A percentile compares a stretch with the other conserved stretches of the same genome.
These are phyloP conservation scores for Yamadazyma mexicana DNA, from an alignment of 1,139 yeast genomes.

Conservation along the genomic window DNA sequence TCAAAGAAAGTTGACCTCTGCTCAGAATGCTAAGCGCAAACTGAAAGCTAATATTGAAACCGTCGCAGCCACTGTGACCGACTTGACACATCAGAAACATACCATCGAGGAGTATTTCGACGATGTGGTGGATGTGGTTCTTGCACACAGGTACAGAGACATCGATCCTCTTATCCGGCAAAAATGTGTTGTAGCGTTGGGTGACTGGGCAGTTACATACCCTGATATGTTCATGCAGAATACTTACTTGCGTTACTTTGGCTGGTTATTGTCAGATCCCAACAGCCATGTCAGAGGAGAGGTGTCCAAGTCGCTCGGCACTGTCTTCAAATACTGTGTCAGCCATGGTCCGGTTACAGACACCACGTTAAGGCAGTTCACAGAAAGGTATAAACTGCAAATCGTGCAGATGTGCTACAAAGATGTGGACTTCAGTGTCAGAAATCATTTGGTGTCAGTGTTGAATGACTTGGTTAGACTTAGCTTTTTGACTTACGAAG, in stretches of 20 bases:
- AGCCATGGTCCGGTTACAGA: slow-evolving; percentile 20
- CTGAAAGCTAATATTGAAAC: slow-evolving; percentile 37
- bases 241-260: slow-evolving; percentile 70
- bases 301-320: slow-evolving; percentile 57
- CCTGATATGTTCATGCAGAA: slow-evolving; percentile 76
- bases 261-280: slow-evolving; percentile 81
- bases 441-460: slow-evolving; percentile 51
- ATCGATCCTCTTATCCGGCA: slow-evolving; percentile 70
- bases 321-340: slow-evolving; percentile 37
- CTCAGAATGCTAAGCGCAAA: slow-evolving; percentile 27
- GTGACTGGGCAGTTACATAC: slow-evolving; percentile 65
- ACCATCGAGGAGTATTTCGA: slow-evolving; percentile 56
- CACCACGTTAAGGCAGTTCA: slow-evolving; percentile 63
- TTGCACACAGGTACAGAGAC: slow-evolving; percentile 80
- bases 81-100: slow-evolving; percentile 51
- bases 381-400: slow-evolving; percentile 67
- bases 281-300: slow-evolving; percentile 62
- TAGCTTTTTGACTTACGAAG: slow-evolving; percentile 65
- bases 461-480: slow-evolving; percentile 55
- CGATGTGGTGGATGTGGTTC: slow-evolving; percentile 67
- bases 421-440: slow-evolving; percentile 45
- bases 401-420: slow-evolving; percentile 55
- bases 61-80: slow-evolving; percentile 46
- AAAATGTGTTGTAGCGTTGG: slow-evolving; percentile 62
- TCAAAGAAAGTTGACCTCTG: slow-evolving; percentile 40